These are phyloP conservation scores for Malassezia obtusa DNA, from an alignment of 1,284 basidiomycete species.

Conservation along the genomic window DNA sequence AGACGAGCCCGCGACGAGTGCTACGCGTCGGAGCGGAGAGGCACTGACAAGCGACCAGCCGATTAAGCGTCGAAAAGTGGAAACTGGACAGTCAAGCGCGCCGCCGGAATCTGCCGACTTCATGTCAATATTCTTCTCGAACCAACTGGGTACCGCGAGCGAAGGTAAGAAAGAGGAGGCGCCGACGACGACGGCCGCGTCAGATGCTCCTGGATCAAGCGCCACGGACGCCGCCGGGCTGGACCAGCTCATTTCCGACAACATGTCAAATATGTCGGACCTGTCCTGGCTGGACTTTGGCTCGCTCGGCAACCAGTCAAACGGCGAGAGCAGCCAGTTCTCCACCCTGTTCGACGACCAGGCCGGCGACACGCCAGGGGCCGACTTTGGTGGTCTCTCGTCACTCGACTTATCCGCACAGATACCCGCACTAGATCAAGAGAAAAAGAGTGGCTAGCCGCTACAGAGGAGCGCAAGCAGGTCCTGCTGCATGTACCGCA, in stretches of 20 bases:
- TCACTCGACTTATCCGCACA: conserved; percentile 3
- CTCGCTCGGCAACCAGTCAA: not conserved
- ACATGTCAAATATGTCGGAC: conserved; percentile 1
- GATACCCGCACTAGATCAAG: not conserved
- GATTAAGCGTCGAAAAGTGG: conserved; percentile 2
- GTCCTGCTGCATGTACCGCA: conserved; percentile 13
- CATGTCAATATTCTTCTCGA: not conserved
- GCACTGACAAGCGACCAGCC: not conserved
- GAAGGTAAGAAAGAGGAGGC: not conserved
- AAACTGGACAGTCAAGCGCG: not conserved
- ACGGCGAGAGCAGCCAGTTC: not conserved
- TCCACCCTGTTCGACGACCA: not conserved
- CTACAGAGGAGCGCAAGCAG: not conserved
- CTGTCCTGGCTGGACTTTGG: conserved; percentile 12
- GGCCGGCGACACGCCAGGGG: not conserved
- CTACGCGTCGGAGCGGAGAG: not conserved
- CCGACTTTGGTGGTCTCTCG: not conserved
- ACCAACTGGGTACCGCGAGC: not conserved
- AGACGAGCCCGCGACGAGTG: not conserved
- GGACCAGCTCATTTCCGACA: not conserved
- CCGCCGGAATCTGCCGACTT: not conserved
- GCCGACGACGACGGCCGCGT: no score
- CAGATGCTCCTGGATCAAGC: not conserved
- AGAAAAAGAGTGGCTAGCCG: not conserved
- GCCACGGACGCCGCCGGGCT: not conserved